Conservation (phyloP, 495 filamentous ascomycete species). For the Neurospora sublineolata region DNA sequence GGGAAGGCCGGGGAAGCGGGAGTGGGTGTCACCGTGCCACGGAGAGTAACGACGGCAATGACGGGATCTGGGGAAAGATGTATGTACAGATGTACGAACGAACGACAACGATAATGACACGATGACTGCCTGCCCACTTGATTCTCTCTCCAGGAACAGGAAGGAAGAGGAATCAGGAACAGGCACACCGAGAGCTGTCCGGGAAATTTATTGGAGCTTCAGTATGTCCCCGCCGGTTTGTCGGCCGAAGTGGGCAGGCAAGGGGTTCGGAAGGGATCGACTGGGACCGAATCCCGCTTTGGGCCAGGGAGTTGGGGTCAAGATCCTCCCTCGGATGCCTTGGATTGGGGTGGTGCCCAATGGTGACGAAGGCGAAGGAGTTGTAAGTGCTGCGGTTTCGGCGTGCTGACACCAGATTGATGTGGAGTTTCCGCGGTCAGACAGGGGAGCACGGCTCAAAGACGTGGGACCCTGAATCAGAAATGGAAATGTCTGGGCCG, state of each 20-base stretch:
- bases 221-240: background rate
- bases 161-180: background rate
- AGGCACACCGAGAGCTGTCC: background rate
- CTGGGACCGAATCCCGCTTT: background rate
- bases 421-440: background rate
- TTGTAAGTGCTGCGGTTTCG: background rate
- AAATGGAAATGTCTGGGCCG: background rate
- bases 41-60: background rate
- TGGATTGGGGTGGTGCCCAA: background rate
- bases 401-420: background rate
- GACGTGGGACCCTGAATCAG: background rate
- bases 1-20: background rate
- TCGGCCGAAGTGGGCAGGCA: background rate
- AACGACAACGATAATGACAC: background rate
- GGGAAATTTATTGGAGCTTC: background rate
- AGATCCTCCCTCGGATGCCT: background rate
- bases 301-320: background rate
- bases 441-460: background rate
- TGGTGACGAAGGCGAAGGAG: background rate
- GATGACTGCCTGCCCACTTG: background rate
- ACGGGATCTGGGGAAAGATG: background rate
- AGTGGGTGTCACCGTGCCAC: background rate
- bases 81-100: background rate
- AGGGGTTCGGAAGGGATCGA: background rate
- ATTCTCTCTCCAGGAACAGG: background rate